These are phyloP conservation scores for Trypanosomatidae sp. DNA, from an alignment of 208 protist genomes.

Conservation along the genomic window DNA sequence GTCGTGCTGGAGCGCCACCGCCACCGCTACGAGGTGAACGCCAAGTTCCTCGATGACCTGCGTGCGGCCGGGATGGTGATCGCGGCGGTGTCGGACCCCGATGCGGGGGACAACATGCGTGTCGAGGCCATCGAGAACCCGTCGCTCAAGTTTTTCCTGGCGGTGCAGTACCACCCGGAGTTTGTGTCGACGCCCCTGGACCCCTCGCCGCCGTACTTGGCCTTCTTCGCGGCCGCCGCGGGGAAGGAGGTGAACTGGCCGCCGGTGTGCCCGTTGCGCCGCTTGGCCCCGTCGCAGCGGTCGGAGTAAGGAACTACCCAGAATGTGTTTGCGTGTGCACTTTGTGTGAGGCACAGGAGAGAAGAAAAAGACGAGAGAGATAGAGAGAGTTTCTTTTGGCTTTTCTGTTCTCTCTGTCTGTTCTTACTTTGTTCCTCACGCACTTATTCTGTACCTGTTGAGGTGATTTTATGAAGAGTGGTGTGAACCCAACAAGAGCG, in stretches of 20 bases:
- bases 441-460: no score
- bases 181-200: constrained; percentile 95
- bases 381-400: no score
- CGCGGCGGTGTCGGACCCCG: constrained; percentile 81
- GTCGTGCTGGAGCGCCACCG: constrained; percentile 96
- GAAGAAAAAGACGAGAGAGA: no score
- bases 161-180: constrained; percentile 99
- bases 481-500: no score
- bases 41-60: constrained; percentile 89
- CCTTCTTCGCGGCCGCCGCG: constrained; percentile 93
- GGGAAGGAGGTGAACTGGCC: constrained; percentile 69
- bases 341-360: no score
- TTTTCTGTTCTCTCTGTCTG: no score
- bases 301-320: no score
- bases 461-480: no score
- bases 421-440: no score
- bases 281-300: no score
- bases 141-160: constrained; percentile 92
- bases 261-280: constrained; percentile 37
- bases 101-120: constrained; percentile 86
- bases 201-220: constrained; percentile 96
- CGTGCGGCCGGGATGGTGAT: constrained; percentile 92
- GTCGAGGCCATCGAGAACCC: constrained; percentile 90
- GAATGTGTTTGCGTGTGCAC: no score
- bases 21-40: constrained; percentile 98